Conservation (phyloP, 805 yeast species). For the Yarrowia deformans region DNA sequence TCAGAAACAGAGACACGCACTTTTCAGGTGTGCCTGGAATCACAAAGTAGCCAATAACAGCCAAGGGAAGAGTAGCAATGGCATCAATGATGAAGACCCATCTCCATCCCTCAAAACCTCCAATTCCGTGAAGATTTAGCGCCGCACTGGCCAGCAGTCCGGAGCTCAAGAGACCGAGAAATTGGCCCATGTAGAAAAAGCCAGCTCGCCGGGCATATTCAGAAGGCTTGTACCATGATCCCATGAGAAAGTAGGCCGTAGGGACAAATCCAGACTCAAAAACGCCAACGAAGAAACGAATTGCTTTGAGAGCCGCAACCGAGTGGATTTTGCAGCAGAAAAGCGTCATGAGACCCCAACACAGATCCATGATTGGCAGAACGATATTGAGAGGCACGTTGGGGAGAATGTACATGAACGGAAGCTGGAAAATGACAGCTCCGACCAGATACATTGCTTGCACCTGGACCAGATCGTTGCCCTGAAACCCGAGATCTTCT, state of each 20-base stretch:
- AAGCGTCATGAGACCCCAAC: slow-evolving; percentile 72
- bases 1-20: slow-evolving; percentile 56
- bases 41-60: slow-evolving; percentile 60
- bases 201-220: slow-evolving; percentile 68
- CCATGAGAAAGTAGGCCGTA: slow-evolving; percentile 51
- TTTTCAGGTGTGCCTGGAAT: slow-evolving; percentile 56
- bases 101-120: slow-evolving; percentile 70
- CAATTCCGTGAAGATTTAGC: slow-evolving; percentile 55
- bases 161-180: slow-evolving; percentile 64
- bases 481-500: slow-evolving; percentile 61
- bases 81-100: slow-evolving; percentile 76
- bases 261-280: slow-evolving; percentile 73
- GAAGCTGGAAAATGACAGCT: slow-evolving; percentile 65
- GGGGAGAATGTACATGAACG: slow-evolving; percentile 64
- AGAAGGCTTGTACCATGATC: slow-evolving; percentile 62
- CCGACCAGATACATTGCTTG: slow-evolving; percentile 66
- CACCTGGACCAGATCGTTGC: slow-evolving; percentile 65
- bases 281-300: slow-evolving; percentile 69
- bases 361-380: slow-evolving; percentile 62
- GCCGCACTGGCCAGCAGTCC: slow-evolving; percentile 66
- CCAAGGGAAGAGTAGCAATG: slow-evolving; percentile 62
- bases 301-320: slow-evolving; percentile 61
- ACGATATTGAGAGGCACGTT: slow-evolving; percentile 62
- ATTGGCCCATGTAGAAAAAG: slow-evolving; percentile 65
- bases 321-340: slow-evolving; percentile 59